Percentiles rank a stretch among this genome's conserved stretches.
Conservation (phyloP, 179 eudicot species). For the Silene coronaria region DNA sequence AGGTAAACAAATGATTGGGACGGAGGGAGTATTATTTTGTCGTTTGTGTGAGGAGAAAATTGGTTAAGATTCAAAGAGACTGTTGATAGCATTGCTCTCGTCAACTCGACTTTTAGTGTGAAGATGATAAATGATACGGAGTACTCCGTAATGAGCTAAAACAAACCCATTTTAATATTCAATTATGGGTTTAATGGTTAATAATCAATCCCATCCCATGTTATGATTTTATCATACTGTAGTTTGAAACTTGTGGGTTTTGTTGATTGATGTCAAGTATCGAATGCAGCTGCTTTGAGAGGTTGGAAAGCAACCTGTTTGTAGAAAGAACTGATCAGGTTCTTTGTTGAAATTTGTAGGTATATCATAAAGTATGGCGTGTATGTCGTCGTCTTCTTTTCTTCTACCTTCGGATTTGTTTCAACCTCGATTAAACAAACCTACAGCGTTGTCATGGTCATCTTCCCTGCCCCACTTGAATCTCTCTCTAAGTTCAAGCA, state of each 20-base stretch:
- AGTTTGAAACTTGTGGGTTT: background rate
- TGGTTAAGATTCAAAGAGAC: too few relatives aligned
- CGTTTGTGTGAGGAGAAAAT: too few relatives aligned
- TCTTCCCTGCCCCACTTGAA: constrained; percentile 48
- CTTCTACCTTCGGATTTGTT: constrained; percentile 31
- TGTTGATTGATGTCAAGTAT: too few relatives aligned
- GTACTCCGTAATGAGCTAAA: too few relatives aligned
- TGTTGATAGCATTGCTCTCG: too few relatives aligned
- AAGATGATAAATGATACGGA: too few relatives aligned
- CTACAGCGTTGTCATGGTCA: constrained; percentile 51
- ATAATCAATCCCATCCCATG: too few relatives aligned
- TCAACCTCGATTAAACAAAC: constrained; percentile 27
- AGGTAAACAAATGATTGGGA: too few relatives aligned
- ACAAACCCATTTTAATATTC: too few relatives aligned
- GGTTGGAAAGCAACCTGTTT: background rate
- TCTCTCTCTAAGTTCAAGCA: constrained; percentile 31
- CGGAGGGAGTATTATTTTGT: too few relatives aligned
- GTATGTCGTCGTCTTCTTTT: constrained; percentile 28
- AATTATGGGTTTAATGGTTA: too few relatives aligned
- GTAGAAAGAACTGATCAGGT: background rate
- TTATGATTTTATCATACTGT: background rate
- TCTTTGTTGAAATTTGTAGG: constrained; percentile 17
- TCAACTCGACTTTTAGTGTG: too few relatives aligned
- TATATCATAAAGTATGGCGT: constrained; percentile 22
- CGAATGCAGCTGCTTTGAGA: background rate